Conservation (phyloP, 257 asterid species). For the Forsythia viridissima region DNA sequence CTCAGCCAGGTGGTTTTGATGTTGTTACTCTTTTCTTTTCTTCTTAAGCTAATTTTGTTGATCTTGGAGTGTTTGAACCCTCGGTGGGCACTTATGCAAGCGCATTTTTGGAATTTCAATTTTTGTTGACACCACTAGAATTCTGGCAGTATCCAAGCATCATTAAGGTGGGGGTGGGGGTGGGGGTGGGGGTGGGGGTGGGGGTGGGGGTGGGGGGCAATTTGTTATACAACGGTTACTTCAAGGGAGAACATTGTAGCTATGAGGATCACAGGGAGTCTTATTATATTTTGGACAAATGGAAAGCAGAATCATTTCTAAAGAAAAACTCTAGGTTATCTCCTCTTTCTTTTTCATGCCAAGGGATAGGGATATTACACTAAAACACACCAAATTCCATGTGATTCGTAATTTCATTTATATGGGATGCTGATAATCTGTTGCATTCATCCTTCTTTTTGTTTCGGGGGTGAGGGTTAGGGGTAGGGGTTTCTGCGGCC, state of each 20-base stretch:
- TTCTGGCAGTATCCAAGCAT: no score
- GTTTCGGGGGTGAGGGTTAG: background rate
- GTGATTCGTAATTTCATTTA: background rate
- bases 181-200: no score
- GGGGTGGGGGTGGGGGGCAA: background rate
- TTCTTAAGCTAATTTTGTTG: no score
- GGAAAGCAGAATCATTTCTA: background rate
- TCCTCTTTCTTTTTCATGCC: background rate
- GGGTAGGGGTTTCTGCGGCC: background rate
- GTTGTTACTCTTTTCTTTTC: no score
- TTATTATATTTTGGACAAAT: background rate
- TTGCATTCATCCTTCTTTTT: background rate
- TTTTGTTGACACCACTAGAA: no score
- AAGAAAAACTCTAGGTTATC: background rate
- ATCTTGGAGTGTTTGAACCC: no score
- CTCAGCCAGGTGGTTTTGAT: background rate
- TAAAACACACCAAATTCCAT: background rate
- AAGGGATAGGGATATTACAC: background rate
- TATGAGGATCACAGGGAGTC: background rate
- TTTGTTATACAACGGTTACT: background rate
- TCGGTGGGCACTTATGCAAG: no score
- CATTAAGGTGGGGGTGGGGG: no score
- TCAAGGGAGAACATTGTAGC: background rate
- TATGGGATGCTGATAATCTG: background rate
- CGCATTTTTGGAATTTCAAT: no score